These are phyloP conservation scores for Vaccinium myrtillus DNA, from an alignment of 148 eudicot genomes.

Conservation along the genomic window DNA sequence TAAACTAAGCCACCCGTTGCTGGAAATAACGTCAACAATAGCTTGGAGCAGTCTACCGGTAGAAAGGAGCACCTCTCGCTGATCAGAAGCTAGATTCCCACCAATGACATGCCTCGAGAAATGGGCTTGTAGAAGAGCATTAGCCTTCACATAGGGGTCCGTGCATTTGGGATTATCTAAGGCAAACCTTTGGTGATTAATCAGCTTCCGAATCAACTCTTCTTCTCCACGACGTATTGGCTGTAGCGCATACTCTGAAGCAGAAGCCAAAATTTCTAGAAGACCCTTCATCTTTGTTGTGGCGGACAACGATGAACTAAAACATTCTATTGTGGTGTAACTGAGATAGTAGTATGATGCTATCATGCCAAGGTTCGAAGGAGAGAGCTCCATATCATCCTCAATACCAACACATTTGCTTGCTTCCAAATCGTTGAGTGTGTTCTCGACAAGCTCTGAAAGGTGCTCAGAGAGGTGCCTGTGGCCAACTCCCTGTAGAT, in stretches of 20 bases:
- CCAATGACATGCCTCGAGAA: constrained; percentile 77
- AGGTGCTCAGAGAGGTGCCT: constrained; percentile 88
- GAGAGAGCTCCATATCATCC: constrained; percentile 73
- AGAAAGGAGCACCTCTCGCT: constrained; percentile 67
- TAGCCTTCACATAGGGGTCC: constrained; percentile 85
- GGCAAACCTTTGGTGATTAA: constrained; percentile 78
- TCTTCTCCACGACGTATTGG: constrained; percentile 90
- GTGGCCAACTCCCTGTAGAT: constrained; percentile 91
- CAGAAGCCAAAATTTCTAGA: constrained; percentile 76
- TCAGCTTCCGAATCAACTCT: constrained; percentile 65
- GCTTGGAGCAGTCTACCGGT: constrained; percentile 83
- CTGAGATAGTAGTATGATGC: constrained; percentile 88
- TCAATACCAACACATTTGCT: constrained; percentile 83
- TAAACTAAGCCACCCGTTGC: constrained; percentile 82
- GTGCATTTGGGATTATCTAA: constrained; percentile 73
- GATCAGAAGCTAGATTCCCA: constrained; percentile 76
- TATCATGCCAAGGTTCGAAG: constrained; percentile 85
- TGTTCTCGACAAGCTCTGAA: constrained; percentile 90
- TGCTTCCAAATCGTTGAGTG: constrained; percentile 67
- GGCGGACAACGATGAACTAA: constrained; percentile 69
- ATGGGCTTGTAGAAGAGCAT: constrained; percentile 84
- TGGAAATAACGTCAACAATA: constrained; percentile 87
- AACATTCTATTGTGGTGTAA: constrained; percentile 85
- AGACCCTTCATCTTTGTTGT: constrained; percentile 86
- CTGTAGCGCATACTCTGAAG: constrained; percentile 78